Conservation (phyloP, 2,329 filamentous ascomycete genomes). For the Apiospora koreana region DNA sequence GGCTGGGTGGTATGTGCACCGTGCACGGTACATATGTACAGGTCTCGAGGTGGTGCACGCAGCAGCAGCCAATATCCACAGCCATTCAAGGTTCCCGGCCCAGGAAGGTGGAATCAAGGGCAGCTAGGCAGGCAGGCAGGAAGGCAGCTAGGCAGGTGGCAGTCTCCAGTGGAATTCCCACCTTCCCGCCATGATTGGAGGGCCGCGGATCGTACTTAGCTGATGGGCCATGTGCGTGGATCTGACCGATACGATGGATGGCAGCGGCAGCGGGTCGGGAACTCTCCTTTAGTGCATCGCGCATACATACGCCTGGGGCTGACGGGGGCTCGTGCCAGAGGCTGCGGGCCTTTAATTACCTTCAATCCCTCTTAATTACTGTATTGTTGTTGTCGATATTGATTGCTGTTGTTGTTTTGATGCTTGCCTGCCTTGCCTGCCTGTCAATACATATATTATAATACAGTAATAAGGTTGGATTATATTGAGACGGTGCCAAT, state of each 20-base stretch:
- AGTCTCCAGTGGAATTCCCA: neutral
- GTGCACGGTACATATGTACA: too few species aligned
- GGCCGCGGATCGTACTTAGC: neutral
- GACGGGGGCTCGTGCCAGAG: neutral
- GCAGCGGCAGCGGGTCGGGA: conserved; percentile 5
- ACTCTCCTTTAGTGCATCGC: neutral
- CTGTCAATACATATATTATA: neutral
- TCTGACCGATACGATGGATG: conserved; percentile 2
- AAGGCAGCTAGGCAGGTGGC: too few species aligned
- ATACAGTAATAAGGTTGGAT: neutral
- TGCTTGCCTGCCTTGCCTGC: neutral
- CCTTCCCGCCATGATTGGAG: neutral
- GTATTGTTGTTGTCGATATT: neutral
- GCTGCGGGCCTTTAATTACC: neutral
- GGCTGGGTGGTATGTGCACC: conserved; percentile 14
- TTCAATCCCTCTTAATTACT: neutral
- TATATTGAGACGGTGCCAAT: neutral
- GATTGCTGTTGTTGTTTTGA: neutral
- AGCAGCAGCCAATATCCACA: too few species aligned
- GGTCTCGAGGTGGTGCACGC: too few species aligned
- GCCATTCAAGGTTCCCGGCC: neutral
- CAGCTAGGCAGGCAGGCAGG: too few species aligned
- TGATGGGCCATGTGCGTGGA: conserved; percentile 5
- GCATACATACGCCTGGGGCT: neutral
- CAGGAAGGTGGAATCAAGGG: neutral